Evolutionary conservation across 331 rosid species (phyloP).

Genomic region (Ulmus americana): DNA sequence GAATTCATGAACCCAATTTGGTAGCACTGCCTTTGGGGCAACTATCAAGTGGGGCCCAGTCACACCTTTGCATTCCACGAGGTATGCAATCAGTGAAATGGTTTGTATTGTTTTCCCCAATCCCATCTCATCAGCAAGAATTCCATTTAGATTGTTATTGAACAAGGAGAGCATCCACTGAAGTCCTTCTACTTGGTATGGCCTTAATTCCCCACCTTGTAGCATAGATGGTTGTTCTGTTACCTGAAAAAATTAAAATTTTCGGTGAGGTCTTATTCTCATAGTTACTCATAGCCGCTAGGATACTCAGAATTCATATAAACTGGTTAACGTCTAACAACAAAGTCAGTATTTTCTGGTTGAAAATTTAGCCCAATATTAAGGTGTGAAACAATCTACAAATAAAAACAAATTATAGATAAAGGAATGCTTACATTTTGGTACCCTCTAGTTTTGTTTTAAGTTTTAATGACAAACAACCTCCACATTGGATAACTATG

Average conservation of each 20-base stretch:
- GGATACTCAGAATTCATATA: background rate
- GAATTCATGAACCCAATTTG: conserved; percentile 88
- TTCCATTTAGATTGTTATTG: conserved; percentile 91
- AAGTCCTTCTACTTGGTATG: conserved; percentile 93
- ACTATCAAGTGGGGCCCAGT: conserved; percentile 93
- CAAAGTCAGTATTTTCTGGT: background rate
- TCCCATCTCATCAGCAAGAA: conserved; percentile 99
- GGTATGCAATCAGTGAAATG: conserved; percentile 79
- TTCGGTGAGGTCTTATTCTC: conserved; percentile 25
- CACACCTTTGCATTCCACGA: conserved; percentile 77
- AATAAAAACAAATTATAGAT: background rate
- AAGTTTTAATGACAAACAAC: too few relatives aligned
- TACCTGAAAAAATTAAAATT: conserved; percentile 45
- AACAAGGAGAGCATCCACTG: conserved; percentile 98
- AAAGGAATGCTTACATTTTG: too few relatives aligned
- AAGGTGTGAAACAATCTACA: background rate
- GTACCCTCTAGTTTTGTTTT: too few relatives aligned
- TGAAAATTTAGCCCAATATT: background rate
- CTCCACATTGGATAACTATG: too few relatives aligned
- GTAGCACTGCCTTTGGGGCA: conserved; percentile 98
- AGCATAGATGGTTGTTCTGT: conserved; percentile 91
- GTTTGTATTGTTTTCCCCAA: conserved; percentile 98
- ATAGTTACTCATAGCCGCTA: background rate
- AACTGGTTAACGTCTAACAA: background rate
- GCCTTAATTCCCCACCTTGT: conserved; percentile 92